Evolutionary conservation across 2,329 filamentous ascomycete genomes (phyloP), one percentile per base, ranked within the genome.

Genomic region (Diaporthe destruens): DNA sequence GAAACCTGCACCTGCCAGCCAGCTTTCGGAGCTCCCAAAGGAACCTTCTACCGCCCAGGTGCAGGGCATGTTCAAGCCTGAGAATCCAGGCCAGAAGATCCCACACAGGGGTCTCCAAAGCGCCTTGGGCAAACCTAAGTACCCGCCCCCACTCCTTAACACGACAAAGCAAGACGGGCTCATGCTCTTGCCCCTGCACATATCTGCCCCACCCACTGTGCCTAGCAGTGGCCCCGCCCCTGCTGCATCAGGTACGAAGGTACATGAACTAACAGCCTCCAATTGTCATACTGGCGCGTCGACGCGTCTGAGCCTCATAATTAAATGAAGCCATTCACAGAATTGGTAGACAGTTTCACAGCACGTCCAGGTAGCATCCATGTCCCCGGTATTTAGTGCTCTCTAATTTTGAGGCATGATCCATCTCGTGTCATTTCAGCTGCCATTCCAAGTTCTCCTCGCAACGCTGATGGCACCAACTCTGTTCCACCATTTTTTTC

Each of bases 281-380:
- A 49, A 12, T 36, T 11, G n/a, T 20, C 23, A 7, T 3, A 16
- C 32, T 11, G 47, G 14, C 61, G 47, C 61, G 61, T 66, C n/a
- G 16, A 66, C 61, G 61, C 61, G 61, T 65, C 61, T 25, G 8
- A 12, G 8, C 39, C 61, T 47, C 57, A 39, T 66, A n/a, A 23
- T 20, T 65, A n/a, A 51, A 23, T 53, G 61, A 66, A n/a, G 61
- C 61, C 61, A 66, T 66, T 66, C 61, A 66, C 61, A 66, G 23
- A 23, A 51, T 29, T 14, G 14, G 12, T 36, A 36, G 44, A 32
- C 32, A 25, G 9, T n/a, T 32, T 14, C 7, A 49, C 20, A 25
- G 11, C 29, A 36, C 9, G 11, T 23, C 61, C 49, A 34, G 44
- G 29, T 11, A 53, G 12, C 32, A 47, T 42, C 20, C 14, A 47